Evolutionary conservation across 768 basidiomycete species (phyloP).

Genomic region (Lactarius akahatsu): DNA sequence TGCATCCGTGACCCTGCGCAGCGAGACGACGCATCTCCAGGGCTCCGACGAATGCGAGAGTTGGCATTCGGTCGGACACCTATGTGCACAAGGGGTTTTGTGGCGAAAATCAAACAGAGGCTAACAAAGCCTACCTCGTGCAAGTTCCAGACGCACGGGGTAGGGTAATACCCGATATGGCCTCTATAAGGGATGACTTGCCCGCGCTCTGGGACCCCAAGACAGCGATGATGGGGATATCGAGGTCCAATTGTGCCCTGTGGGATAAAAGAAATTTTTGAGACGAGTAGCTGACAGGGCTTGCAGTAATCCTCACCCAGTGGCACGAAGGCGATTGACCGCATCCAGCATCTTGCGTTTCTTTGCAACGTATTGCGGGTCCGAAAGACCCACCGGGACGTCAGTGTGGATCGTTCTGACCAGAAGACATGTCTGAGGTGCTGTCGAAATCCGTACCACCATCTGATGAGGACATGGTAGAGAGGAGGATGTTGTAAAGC

Average conservation of each 20-base stretch:
- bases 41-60: conserved; percentile 32
- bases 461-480: background rate
- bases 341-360: conserved; percentile 56
- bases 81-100: conserved; percentile 15
- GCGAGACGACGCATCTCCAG: conserved; percentile 39
- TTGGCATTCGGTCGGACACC: conserved; percentile 41
- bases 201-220: conserved; percentile 73
- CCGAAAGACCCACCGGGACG: conserved; percentile 50
- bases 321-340: conserved; percentile 57
- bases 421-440: background rate
- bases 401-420: background rate
- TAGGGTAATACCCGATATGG: conserved; percentile 69
- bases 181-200: conserved; percentile 76
- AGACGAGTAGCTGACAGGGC: conserved; percentile 17
- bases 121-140: conserved; percentile 49
- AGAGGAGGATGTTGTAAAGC: background rate
- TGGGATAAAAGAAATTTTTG: background rate
- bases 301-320: conserved; percentile 46
- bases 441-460: background rate
- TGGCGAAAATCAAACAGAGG: background rate
- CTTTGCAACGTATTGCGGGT: conserved; percentile 42
- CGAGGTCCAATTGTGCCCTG: conserved; percentile 67
- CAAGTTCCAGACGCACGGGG: conserved; percentile 74
- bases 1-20: conserved; percentile 34
- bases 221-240: conserved; percentile 71